These are phyloP conservation scores for Leishmania braziliensis DNA, from an alignment of 208 protist species.

Conservation along the genomic window DNA sequence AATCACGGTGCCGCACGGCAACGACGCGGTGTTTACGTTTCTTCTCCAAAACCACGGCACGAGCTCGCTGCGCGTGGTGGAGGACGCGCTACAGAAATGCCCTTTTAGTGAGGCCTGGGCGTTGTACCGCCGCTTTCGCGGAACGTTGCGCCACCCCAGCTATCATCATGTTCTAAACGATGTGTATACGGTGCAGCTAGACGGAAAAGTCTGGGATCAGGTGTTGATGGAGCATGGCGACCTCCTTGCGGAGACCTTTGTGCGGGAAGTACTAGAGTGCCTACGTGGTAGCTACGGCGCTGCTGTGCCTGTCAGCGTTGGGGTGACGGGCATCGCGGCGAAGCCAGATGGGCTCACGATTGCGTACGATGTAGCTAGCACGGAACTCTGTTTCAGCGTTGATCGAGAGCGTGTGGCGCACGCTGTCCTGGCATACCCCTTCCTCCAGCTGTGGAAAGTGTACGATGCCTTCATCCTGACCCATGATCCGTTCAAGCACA, in stretches of 20 bases:
- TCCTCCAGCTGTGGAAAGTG: conserved; percentile 37
- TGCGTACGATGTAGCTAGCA: conserved; percentile 17
- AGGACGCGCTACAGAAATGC: conserved; percentile 15
- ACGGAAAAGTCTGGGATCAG: conserved; percentile 21
- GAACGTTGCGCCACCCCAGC: not conserved
- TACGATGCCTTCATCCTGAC: conserved; percentile 27
- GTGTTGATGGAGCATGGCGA: conserved; percentile 8
- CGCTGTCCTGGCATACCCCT: conserved; percentile 25
- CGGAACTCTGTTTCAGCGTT: not conserved
- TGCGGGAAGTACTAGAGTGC: conserved; percentile 21
- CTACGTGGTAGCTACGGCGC: conserved; percentile 7
- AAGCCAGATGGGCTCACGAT: conserved; percentile 2
- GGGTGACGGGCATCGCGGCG: conserved; percentile 11
- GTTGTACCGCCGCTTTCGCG: conserved; percentile 2
- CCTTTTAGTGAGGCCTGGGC: not conserved
- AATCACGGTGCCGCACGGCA: not conserved
- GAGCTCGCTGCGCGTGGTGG: not conserved
- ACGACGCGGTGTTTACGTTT: conserved; percentile 9
- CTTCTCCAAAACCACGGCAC: conserved; percentile 1
- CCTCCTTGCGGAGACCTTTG: conserved; percentile 23
- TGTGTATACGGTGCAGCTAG: conserved; percentile 7
- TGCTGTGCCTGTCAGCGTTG: not conserved
- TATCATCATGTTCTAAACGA: not conserved
- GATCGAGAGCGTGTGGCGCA: conserved; percentile 19
- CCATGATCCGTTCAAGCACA: not conserved